Evolutionary conservation across 257 asterid species (phyloP).

Genomic region (Penstemon eatonii): DNA sequence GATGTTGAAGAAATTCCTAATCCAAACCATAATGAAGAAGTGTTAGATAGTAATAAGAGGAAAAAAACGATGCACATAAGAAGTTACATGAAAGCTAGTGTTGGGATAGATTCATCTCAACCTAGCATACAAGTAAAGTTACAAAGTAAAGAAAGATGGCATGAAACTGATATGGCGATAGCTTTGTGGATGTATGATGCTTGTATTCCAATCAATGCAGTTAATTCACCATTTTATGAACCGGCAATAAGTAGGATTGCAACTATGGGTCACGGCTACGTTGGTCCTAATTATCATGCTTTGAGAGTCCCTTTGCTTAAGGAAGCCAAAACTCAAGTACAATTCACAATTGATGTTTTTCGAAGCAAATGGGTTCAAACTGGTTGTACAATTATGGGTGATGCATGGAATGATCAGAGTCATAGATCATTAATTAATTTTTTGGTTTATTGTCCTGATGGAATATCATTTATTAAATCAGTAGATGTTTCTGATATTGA

Average conservation of each 20-base stretch:
- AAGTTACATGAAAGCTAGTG: not conserved
- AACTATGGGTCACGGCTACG: not conserved
- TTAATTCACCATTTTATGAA: not conserved
- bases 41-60: too few relatives aligned
- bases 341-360: constrained; percentile 1
- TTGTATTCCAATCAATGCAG: too few relatives aligned
- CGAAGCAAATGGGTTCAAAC: not conserved
- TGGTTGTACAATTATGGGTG: constrained; percentile 17
- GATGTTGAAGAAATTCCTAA: too few relatives aligned
- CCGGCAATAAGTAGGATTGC: not conserved
- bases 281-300: constrained; percentile 5
- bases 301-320: not conserved
- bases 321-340: not conserved
- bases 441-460: constrained; percentile 1
- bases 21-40: too few relatives aligned
- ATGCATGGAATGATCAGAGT: not conserved
- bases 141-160: too few relatives aligned
- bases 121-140: too few relatives aligned
- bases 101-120: too few relatives aligned
- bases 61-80: too few relatives aligned
- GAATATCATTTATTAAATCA: constrained; percentile 20
- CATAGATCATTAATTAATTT: not conserved
- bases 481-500: too few relatives aligned
- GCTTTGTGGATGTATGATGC: too few relatives aligned
- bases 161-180: too few relatives aligned